Evolutionary conservation across 2,329 filamentous ascomycete species (phyloP).

Genomic region (Colletotrichum lentis): DNA sequence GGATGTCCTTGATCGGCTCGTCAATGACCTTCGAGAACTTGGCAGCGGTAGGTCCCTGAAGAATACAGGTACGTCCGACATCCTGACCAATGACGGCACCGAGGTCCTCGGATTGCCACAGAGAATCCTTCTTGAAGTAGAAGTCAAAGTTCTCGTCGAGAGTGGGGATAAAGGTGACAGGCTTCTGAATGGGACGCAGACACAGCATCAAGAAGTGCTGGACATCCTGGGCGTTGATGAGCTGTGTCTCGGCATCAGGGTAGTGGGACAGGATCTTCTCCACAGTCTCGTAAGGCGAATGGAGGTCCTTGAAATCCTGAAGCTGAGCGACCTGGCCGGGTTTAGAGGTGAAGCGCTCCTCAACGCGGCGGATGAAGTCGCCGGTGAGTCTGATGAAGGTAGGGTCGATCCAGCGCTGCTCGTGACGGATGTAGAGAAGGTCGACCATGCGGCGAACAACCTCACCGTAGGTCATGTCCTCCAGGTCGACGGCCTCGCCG

Average conservation of each 20-base stretch:
- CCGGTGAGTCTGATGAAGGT: constrained; percentile 85
- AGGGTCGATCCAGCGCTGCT: constrained; percentile 88
- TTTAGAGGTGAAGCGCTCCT: constrained; percentile 88
- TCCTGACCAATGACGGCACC: constrained; percentile 96
- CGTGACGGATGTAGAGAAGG: constrained; percentile 89
- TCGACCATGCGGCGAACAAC: constrained; percentile 88
- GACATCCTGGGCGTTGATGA: constrained; percentile 98
- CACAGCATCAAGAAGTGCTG: constrained; percentile 96
- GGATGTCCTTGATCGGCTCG: constrained; percentile 93
- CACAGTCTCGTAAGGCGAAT: constrained; percentile 80
- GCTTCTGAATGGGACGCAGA: constrained; percentile 92
- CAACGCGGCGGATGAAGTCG: constrained; percentile 95
- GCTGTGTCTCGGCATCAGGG: constrained; percentile 84
- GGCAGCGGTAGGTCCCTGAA: constrained; percentile 92
- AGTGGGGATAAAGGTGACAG: constrained; percentile 93
- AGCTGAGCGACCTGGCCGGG: constrained; percentile 80
- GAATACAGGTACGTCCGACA: constrained; percentile 92
- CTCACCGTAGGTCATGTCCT: constrained; percentile 95
- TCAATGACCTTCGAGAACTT: constrained; percentile 90
- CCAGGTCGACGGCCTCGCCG: constrained; percentile 83
- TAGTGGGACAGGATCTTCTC: constrained; percentile 83
- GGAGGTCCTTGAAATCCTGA: constrained; percentile 88
- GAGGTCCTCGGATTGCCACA: constrained; percentile 98
- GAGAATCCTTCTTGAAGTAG: constrained; percentile 99
- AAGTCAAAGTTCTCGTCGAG: constrained; percentile 98